These are phyloP conservation scores for Euphorbia corollata DNA, from an alignment of 441 rosid species.

Conservation along the genomic window DNA sequence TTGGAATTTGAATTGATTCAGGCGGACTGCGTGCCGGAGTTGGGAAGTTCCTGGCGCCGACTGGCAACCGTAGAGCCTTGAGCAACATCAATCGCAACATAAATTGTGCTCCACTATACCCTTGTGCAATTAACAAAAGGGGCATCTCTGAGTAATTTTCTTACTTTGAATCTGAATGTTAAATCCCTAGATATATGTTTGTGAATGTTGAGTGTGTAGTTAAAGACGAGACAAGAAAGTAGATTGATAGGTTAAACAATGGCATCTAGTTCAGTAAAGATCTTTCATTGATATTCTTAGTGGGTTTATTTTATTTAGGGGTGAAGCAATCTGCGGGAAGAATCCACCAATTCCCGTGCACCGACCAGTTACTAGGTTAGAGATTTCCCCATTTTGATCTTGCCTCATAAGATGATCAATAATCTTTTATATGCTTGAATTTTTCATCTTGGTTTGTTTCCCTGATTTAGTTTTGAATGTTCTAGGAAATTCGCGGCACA, in stretches of 20 bases:
- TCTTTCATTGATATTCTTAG: not conserved
- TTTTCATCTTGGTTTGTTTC: slow-evolving; percentile 12
- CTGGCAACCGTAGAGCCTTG: slow-evolving; percentile 47
- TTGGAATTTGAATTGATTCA: slow-evolving; percentile 14
- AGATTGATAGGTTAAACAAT: not conserved
- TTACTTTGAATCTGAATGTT: slow-evolving; percentile 7
- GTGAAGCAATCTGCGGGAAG: slow-evolving; percentile 36
- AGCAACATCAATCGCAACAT: slow-evolving; percentile 60
- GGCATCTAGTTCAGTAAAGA: not conserved
- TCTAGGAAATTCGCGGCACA: slow-evolving; percentile 72
- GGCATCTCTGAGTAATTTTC: slow-evolving; percentile 48
- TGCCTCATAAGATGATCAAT: not conserved
- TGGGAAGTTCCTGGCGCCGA: slow-evolving; percentile 46
- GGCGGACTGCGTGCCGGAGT: slow-evolving; percentile 42
- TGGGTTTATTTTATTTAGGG: slow-evolving; percentile 24
- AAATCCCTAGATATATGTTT: not conserved
- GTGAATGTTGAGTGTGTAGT: not conserved
- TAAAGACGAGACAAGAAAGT: not conserved
- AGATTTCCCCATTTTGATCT: not conserved
- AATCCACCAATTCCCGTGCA: slow-evolving; percentile 45
- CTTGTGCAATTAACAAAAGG: slow-evolving; percentile 63
- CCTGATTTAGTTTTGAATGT: slow-evolving; percentile 16
- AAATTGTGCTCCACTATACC: slow-evolving; percentile 45
- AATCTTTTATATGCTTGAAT: not conserved
- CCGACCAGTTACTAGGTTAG: slow-evolving; percentile 88